Evolutionary conservation across 352 stramenopile genomes (phyloP).

Genomic region (Elongisporangium prolatum): DNA sequence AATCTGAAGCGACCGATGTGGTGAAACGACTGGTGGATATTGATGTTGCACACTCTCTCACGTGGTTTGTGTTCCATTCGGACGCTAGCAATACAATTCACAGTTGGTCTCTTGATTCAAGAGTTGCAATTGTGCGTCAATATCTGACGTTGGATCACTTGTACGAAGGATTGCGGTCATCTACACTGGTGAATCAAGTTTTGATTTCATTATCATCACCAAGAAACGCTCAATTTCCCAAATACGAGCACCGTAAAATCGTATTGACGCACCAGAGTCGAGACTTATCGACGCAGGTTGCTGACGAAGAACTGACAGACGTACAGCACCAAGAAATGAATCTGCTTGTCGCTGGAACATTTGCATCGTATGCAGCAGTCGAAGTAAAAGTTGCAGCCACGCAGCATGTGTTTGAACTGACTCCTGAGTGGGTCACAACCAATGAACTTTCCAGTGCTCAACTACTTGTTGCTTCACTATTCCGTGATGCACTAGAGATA

Average conservation of each 20-base stretch:
- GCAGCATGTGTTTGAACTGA: slow-evolving; percentile 12
- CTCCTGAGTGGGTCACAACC: slow-evolving; percentile 16
- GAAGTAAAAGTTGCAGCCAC: slow-evolving; percentile 9
- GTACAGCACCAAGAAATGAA: slow-evolving; percentile 27
- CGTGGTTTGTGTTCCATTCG: slow-evolving; percentile 68
- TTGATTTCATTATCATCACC: slow-evolving; percentile 5
- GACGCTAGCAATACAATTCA: slow-evolving; percentile 12
- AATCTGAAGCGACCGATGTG: slow-evolving; percentile 22
- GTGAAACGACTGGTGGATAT: slow-evolving; percentile 55
- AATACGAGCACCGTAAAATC: slow-evolving; percentile 1
- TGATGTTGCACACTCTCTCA: slow-evolving; percentile 68
- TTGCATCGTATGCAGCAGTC: slow-evolving; percentile 17
- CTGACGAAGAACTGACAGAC: slow-evolving; percentile 16
- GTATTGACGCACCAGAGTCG: neutral
- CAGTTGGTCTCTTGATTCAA: slow-evolving; percentile 23
- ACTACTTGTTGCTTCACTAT: neutral
- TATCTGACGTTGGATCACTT: slow-evolving; percentile 48
- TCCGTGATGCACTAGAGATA: neutral
- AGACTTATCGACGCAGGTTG: neutral
- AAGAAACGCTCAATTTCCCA: slow-evolving; percentile 10
- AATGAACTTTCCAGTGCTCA: neutral
- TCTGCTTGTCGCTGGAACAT: slow-evolving; percentile 13
- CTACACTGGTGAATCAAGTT: slow-evolving; percentile 7
- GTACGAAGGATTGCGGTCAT: slow-evolving; percentile 31
- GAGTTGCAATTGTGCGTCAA: slow-evolving; percentile 17